These are phyloP conservation scores for Simplicillium aogashimaense DNA, from an alignment of 2,329 filamentous ascomycete genomes.

Conservation along the genomic window DNA sequence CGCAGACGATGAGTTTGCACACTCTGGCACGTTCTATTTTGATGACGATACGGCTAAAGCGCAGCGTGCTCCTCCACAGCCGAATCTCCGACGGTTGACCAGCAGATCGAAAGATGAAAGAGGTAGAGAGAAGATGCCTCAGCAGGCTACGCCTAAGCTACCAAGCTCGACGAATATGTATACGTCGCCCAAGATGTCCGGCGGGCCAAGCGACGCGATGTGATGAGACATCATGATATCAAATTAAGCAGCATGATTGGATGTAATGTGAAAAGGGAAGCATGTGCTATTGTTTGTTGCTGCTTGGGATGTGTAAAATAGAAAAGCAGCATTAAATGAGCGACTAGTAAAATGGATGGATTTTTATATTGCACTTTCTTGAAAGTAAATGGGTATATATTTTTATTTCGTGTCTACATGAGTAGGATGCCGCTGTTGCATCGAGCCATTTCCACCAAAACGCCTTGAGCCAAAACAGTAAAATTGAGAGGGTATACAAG, in stretches of 20 bases:
- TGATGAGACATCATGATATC: background rate
- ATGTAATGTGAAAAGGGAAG: too few species aligned
- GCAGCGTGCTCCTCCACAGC: slow-evolving; percentile 34
- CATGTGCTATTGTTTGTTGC: too few species aligned
- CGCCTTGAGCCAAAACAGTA: too few species aligned
- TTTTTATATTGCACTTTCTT: too few species aligned
- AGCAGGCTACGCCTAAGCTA: slow-evolving; percentile 32
- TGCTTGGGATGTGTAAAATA: too few species aligned
- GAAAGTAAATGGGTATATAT: too few species aligned
- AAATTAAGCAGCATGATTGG: too few species aligned
- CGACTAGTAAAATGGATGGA: too few species aligned
- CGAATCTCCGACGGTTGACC: slow-evolving; percentile 19
- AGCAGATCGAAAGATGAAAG: slow-evolving; percentile 23
- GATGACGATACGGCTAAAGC: slow-evolving; percentile 53
- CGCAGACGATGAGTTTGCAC: slow-evolving; percentile 48
- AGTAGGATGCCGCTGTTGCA: too few species aligned
- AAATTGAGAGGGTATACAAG: too few species aligned
- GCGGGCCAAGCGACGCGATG: slow-evolving; percentile 24
- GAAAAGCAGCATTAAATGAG: too few species aligned
- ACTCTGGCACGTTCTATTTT: slow-evolving; percentile 40
- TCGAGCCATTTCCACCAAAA: too few species aligned
- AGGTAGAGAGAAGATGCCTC: slow-evolving; percentile 21
- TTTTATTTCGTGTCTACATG: background rate
- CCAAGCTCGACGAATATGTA: slow-evolving; percentile 17
- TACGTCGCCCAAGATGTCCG: slow-evolving; percentile 18